Base-by-base conservation (phyloP, 1,284 basidiomycete species). In the Fistulina hepatica region DNA sequence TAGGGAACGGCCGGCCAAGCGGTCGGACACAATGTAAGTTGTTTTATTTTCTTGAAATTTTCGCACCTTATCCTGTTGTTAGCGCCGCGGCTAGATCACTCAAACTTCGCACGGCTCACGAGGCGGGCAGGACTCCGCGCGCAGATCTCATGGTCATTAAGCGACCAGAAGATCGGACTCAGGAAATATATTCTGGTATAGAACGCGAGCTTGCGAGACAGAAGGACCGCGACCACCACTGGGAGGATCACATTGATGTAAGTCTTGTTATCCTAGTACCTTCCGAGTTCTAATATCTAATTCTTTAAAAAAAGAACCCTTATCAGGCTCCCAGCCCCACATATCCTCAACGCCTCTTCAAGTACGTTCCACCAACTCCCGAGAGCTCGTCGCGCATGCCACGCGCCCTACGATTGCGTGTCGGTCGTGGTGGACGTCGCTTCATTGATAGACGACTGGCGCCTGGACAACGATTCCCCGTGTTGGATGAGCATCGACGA, bases 211-310 rank as follows among this genome's bases (percentile, higher is more conserved):
- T 91, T 44, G 62, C 65, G 5, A 65, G 66, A 33, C 76, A 77
- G 54, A 83, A 81, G 54, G 85, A 84, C 45, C 65, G 70, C 38
- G 85, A 93, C 51, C 70, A 79, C 38, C 71, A 76, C 30, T 93
- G 89, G 81, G 90, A 94, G 50, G 90, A 94, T 52, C 68, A 70
- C 37, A 71, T 86, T 45, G 88, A 92, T 59, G 79, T 85, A 51
- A 56, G 70, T 27, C 3, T 42, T 19, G 31, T 23, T 5, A 3
- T 16, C 21, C n/a, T 6, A 33, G 40, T 15, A 40, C 10, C 28
- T 3, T 34, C 10, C 32, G 12, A 23, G 17, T 37, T 33, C 32
- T 38, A 13, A 36, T 36, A 19, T 19, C 27, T 16, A 33, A 37
- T n/a, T n/a, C n/a, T n/a, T n/a, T n/a, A n/a, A n/a, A n/a, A n/a